Conservation (phyloP, 2,329 filamentous ascomycete genomes). For the Metarhizium rileyi region DNA sequence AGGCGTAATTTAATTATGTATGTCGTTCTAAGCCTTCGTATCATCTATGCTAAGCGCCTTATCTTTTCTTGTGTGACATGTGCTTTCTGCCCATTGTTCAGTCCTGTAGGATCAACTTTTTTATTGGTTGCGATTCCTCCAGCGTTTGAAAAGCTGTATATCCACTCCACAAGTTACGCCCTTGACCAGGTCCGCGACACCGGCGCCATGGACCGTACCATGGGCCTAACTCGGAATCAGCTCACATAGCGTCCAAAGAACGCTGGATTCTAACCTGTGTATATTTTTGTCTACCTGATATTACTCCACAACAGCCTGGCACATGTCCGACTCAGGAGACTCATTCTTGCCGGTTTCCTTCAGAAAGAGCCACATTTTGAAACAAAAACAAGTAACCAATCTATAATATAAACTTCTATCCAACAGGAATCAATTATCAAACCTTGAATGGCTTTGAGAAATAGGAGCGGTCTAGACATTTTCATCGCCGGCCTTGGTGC, state of each 20-base stretch:
- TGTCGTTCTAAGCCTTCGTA: too few relatives aligned
- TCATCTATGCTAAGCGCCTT: too few relatives aligned
- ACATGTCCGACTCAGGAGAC: neutral
- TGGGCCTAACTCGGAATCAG: neutral
- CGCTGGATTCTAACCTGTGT: neutral
- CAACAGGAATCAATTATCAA: neutral
- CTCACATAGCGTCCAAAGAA: neutral
- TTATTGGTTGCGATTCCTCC: too few relatives aligned
- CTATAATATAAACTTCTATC: neutral
- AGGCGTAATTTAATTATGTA: too few relatives aligned
- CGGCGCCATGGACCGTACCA: too few relatives aligned
- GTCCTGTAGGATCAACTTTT: too few relatives aligned
- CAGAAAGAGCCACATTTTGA: neutral
- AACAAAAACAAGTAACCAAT: neutral
- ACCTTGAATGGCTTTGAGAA: neutral
- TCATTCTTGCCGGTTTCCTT: neutral
- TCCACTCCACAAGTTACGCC: too few relatives aligned
- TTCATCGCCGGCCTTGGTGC: neutral
- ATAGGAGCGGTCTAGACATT: neutral
- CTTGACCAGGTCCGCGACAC: too few relatives aligned
- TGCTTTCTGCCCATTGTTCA: too few relatives aligned
- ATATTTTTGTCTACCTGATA: neutral
- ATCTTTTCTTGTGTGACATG: too few relatives aligned
- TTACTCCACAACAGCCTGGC: neutral
- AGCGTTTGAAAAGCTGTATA: too few relatives aligned